Base-by-base conservation (phyloP, 257 asterid species). In the Coffea canephora region DNA sequence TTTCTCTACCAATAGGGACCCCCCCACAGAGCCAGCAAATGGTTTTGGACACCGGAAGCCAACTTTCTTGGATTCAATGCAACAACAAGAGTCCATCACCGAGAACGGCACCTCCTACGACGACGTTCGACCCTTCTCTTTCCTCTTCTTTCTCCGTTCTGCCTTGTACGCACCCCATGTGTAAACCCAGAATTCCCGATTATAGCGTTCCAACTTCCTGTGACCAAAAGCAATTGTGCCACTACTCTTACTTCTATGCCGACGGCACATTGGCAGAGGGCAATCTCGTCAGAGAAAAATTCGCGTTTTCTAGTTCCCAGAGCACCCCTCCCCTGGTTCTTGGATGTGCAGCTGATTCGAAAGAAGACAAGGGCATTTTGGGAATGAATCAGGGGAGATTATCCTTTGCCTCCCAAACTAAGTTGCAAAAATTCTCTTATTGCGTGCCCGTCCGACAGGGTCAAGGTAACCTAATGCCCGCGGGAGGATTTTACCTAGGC, bases 31-130 rank as follows among this genome's bases (percentile, higher is more conserved):
- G 79, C 5, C 96, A 91, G 78, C 89, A 87, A 25, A 91, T 93
- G 97, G 97, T 93, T 9, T 49, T 95, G 75, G 99, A 95, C 83
- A 95, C 98, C 18, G 98, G 99, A 23, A 91, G 97, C 89, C 97
- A 95, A 86, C 96, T 95, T 14, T 89, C 97, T 0, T 95, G 99
- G 99, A 91, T 89, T 73, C 98, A 89, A 82, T 93, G 98, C 87
- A 87, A 89, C 84, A 84, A 85, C 62, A 85, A 87, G 48, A 14
- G 85, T 27, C 54, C 78, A 0, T 61, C 81, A 21, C 88, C 89
- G 0, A 66, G 52, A 54, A 80, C 21, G 79, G 57, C 72, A 0
- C 50, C 83, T 6, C 93, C 92, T 0, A 41, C 93, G 81, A 15
- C 91, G 64, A 55, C 92, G 75, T 93, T 95, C 69, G 94, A 90